phyloP scores from a whole-genome alignment of 2,329 filamentous ascomycete genomes.

The Ascocoryne sarcoides region DNA sequence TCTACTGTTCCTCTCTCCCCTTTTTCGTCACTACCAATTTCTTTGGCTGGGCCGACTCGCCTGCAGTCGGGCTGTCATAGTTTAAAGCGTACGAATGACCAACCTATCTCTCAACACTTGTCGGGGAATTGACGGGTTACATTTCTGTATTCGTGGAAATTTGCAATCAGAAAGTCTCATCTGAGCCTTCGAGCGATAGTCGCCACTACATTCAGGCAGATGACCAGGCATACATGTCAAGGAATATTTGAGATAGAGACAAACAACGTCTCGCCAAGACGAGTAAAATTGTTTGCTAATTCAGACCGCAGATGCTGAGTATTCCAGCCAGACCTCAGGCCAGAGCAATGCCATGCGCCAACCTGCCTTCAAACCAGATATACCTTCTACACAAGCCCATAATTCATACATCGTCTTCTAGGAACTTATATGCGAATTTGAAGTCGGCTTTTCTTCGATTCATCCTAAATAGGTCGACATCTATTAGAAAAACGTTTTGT shows the following conservation, averaged over 20 bases:
- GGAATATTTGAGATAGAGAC: neutral
- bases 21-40: no score
- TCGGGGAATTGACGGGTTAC: no score
- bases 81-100: neutral
- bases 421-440: slow-evolving; percentile 95
- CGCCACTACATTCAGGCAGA: neutral
- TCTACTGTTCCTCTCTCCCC: no score
- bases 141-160: no score
- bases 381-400: slow-evolving; percentile 36
- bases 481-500: neutral
- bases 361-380: slow-evolving; percentile 62
- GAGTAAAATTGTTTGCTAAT: slow-evolving; percentile 24
- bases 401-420: slow-evolving; percentile 80
- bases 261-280: slow-evolving; percentile 17
- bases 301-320: slow-evolving; percentile 19
- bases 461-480: slow-evolving; percentile 89
- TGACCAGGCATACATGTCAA: neutral
- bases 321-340: slow-evolving; percentile 53
- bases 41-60: neutral
- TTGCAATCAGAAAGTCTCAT: no score
- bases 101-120: no score
- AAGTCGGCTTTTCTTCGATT: slow-evolving; percentile 96
- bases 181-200: no score
- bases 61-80: neutral
- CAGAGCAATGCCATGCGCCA: slow-evolving; percentile 50